A percentile compares a stretch with the other conserved stretches of the same genome.
Conservation (phyloP, 768 basidiomycete genomes). For the Suillus occidentalis region DNA sequence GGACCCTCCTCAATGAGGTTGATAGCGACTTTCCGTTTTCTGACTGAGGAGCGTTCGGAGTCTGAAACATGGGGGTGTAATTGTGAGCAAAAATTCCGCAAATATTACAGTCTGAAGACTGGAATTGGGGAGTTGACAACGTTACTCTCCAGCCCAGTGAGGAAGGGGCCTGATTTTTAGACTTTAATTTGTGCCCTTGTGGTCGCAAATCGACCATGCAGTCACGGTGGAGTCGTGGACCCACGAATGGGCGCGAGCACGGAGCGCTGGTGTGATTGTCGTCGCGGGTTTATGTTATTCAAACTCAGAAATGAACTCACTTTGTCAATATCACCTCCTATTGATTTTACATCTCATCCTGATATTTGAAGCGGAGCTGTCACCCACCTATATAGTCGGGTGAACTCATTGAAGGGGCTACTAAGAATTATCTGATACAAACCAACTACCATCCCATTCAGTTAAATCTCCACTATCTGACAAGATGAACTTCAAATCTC, state of each 20-base stretch:
- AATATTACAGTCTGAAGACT: background rate
- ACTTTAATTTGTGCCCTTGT: background rate
- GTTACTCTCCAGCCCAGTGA: background rate
- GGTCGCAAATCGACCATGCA: background rate
- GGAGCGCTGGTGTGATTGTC: background rate
- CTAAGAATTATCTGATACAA: background rate
- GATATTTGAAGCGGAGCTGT: background rate
- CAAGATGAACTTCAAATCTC: constrained; percentile 26
- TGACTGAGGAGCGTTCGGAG: background rate
- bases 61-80: background rate
- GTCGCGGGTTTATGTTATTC: background rate
- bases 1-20: background rate
- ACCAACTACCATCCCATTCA: background rate
- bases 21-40: background rate
- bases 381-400: background rate
- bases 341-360: too few species aligned
- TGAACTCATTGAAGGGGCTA: background rate
- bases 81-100: background rate
- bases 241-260: background rate
- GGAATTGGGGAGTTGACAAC: background rate
- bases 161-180: background rate
- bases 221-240: background rate
- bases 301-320: background rate
- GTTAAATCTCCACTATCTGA: background rate
- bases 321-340: too few species aligned